These are phyloP conservation scores for Teratosphaeria pseudoeucalypti DNA, from an alignment of 2,329 filamentous ascomycete genomes.

Conservation along the genomic window DNA sequence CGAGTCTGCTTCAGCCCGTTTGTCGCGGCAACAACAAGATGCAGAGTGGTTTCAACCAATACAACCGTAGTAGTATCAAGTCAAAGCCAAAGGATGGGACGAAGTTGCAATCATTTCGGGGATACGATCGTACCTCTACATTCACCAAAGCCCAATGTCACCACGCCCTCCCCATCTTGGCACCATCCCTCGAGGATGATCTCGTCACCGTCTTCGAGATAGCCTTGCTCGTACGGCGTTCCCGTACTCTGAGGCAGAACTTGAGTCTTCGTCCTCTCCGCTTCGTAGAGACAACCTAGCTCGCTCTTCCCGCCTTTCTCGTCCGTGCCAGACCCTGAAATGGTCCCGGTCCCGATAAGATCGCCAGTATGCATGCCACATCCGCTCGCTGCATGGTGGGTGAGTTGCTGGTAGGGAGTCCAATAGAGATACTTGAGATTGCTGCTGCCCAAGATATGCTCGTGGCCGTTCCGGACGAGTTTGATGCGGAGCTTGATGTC, in stretches of 20 bases:
- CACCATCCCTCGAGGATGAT: conserved; percentile 24
- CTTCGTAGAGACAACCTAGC: conserved; percentile 34
- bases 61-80: background rate
- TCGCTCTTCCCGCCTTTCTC: conserved; percentile 23
- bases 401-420: conserved; percentile 37
- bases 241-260: conserved; percentile 25
- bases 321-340: conserved; percentile 27
- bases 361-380: conserved; percentile 34
- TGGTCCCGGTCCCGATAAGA: conserved; percentile 35
- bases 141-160: conserved; percentile 21
- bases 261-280: conserved; percentile 21
- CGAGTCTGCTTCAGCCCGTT: background rate
- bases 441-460: conserved; percentile 14
- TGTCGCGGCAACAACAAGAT: background rate
- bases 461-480: conserved; percentile 16
- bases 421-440: conserved; percentile 34
- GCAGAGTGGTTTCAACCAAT: background rate
- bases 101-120: conserved; percentile 3
- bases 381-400: conserved; percentile 34
- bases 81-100: background rate
- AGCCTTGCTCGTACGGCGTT: conserved; percentile 23
- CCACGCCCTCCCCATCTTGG: conserved; percentile 15
- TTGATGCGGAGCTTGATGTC: conserved; percentile 24
- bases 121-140: conserved; percentile 18
- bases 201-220: conserved; percentile 33